Evolutionary conservation across 2,329 filamentous ascomycete genomes (phyloP).

Genomic region (Kalmusia sp.): DNA sequence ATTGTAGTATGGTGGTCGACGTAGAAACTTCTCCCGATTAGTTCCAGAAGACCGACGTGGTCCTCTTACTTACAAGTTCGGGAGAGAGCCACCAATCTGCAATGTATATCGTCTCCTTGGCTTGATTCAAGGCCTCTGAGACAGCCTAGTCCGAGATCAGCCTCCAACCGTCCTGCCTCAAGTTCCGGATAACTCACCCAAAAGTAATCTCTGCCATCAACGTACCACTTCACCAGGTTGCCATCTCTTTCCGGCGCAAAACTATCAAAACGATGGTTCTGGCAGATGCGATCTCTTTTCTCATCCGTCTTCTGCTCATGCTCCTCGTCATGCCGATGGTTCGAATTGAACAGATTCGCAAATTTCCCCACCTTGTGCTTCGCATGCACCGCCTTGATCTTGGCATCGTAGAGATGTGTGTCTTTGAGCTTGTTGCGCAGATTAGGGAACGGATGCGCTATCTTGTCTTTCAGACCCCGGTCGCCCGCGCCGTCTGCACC

Average conservation of each 20-base stretch:
- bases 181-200: constrained; percentile 56
- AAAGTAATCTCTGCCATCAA: constrained; percentile 94
- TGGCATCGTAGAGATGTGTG: constrained; percentile 55
- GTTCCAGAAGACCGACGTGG: background rate
- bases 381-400: constrained; percentile 63
- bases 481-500: constrained; percentile 19
- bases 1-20: constrained; percentile 80
- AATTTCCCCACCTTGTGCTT: constrained; percentile 71
- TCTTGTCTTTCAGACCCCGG: constrained; percentile 42
- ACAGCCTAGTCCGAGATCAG: constrained; percentile 64
- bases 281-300: constrained; percentile 75
- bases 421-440: constrained; percentile 55
- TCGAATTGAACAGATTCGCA: constrained; percentile 75
- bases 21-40: constrained; percentile 65
- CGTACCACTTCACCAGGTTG: constrained; percentile 95
- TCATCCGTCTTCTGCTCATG: constrained; percentile 85
- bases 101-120: constrained; percentile 94
- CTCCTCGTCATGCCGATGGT: constrained; percentile 92
- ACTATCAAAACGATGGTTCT: constrained; percentile 83
- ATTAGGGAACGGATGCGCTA: constrained; percentile 48
- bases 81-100: constrained; percentile 97
- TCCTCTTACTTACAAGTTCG: constrained; percentile 60
- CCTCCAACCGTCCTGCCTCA: background rate
- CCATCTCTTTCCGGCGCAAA: constrained; percentile 87
- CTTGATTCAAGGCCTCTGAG: constrained; percentile 85